Evolutionary conservation across 1,284 basidiomycete species (phyloP).

Genomic region (Sanghuangporus baumii): DNA sequence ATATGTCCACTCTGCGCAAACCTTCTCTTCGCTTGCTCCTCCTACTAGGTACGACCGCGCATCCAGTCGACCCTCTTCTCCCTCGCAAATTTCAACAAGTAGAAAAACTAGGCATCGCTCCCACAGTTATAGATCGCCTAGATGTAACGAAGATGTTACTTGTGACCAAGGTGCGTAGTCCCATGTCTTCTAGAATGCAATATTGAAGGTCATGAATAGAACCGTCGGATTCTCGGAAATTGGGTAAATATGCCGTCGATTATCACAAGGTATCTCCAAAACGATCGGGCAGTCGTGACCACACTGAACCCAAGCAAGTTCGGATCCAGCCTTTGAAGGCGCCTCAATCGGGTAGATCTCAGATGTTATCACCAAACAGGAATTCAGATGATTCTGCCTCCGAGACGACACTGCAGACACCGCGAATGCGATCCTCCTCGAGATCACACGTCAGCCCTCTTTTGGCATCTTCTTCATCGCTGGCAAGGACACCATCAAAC

Average conservation of each 20-base stretch:
- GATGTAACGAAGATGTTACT: neutral
- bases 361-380: neutral
- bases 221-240: neutral
- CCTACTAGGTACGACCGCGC: neutral
- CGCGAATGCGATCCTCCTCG: slow-evolving; percentile 4
- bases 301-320: neutral
- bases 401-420: slow-evolving; percentile 5
- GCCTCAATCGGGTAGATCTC: neutral
- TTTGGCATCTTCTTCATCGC: neutral
- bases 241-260: neutral
- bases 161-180: neutral
- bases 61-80: neutral
- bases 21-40: neutral
- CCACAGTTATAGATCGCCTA: neutral
- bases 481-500: neutral
- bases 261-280: neutral
- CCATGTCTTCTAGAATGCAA: neutral
- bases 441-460: neutral
- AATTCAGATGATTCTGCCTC: slow-evolving; percentile 7
- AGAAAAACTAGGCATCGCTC: neutral
- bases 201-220: neutral
- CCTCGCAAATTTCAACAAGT: neutral
- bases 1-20: neutral
- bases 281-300: neutral
- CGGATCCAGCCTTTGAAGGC: neutral